Evolutionary conservation across 2,329 filamentous ascomycete species (phyloP), one percentile per base, ranked within the genome.

Genomic region (Diplodia seriata): DNA sequence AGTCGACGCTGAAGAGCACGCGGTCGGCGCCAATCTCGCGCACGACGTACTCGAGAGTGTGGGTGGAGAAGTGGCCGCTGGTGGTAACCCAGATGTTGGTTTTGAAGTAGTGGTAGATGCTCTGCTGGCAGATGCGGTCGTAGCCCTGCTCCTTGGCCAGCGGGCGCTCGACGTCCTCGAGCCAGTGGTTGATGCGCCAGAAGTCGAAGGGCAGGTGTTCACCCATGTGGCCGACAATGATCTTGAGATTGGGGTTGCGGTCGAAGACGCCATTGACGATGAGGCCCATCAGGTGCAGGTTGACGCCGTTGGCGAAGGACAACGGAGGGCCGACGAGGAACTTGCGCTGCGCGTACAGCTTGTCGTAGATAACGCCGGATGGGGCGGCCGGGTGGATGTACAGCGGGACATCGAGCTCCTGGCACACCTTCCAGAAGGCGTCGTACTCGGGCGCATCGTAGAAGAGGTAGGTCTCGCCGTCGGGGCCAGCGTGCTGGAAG

Each of bases 381-480:
- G 88, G 86, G 70, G 85, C 84, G 57, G 85, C 80, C 0, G 87
- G 88, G 74, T 90, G 88, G 0, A 90, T 80, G 72, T 90, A 90
- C 59, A 90, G 82, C 0, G 88, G 87, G 0, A 89, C 87, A 68
- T 89, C 85, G 0, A 90, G 83, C 53, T 89, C 85, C 1, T 81
- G 81, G 9, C 84, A 82, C 0, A 83, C 84, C 14, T 81, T 73
- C 88, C 88, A 90, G 81, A 90, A 90, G 26, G 83, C 75, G 70
- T 88, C 86, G 82, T 85, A 91, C 69, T 85, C 83, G 0, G 84
- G 81, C 9, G 82, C 79, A 73, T 90, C 89, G 77, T 90, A 90
- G 78, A 89, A 90, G 74, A 90, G 79, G 80, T 87, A 85, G 29
- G 84, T 83, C 67, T 89, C 86, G 47, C 87, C 87, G 68, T 88